Evolutionary conservation across 2,329 filamentous ascomycete genomes (phyloP).

Genomic region (Monosporascus sp.): DNA sequence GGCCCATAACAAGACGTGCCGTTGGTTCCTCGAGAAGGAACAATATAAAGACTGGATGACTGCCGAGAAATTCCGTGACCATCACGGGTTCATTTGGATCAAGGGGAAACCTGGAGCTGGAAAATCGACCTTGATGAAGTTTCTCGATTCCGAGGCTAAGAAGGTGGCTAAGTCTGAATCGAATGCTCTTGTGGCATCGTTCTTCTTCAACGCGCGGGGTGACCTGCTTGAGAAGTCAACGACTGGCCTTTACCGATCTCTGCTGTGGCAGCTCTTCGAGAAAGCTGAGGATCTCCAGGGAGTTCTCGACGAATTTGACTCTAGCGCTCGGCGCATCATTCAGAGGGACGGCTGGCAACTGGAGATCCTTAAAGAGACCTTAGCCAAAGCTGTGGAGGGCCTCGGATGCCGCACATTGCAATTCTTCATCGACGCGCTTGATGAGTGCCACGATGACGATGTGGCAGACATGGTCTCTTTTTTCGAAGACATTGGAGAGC

Average conservation of each 20-base stretch:
- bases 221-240: slow-evolving; percentile 13
- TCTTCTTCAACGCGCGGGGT: slow-evolving; percentile 19
- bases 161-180: no score
- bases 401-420: no score
- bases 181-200: background rate
- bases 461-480: background rate
- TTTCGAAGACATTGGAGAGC: background rate
- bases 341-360: no score
- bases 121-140: no score
- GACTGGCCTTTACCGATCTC: slow-evolving; percentile 13
- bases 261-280: slow-evolving; percentile 14
- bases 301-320: background rate
- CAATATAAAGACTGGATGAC: no score
- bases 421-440: slow-evolving; percentile 2
- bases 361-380: no score
- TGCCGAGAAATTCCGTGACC: no score
- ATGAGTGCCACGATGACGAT: slow-evolving; percentile 1
- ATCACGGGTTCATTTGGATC: no score
- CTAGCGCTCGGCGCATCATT: background rate
- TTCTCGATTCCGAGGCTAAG: background rate
- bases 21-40: no score
- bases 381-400: no score
- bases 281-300: background rate
- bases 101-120: no score
- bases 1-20: no score